Evolutionary conservation across 2,329 filamentous ascomycete species (phyloP).

Genomic region (Annulohypoxylon truncatum): DNA sequence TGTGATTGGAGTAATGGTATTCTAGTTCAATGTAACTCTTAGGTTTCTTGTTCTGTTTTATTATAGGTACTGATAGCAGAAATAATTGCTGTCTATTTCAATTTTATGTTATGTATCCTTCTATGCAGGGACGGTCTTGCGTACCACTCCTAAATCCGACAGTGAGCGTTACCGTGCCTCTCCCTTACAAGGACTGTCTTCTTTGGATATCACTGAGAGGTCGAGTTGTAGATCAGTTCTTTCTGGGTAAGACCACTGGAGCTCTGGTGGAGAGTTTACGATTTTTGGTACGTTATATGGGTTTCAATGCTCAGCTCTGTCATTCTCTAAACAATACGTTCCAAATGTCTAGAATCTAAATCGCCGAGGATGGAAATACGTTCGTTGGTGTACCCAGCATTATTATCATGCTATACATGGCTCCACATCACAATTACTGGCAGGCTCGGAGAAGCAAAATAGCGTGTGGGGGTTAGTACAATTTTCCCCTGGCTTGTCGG

Average conservation of each 20-base stretch:
- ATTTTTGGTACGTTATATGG: neutral
- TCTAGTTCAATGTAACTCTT: neutral
- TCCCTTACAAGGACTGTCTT: neutral
- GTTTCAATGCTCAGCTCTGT: neutral
- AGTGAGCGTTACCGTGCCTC: neutral
- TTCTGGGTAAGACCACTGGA: neutral
- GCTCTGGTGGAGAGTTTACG: conserved; percentile 9
- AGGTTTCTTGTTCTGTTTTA: neutral
- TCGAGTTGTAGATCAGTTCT: conserved; percentile 7
- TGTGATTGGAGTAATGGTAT: neutral
- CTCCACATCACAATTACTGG: neutral
- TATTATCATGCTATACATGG: conserved; percentile 1
- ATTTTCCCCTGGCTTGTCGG: neutral
- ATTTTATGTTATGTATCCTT: no score
- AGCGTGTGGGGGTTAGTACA: conserved; percentile 12
- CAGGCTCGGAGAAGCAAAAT: conserved; percentile 5
- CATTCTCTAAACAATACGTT: neutral
- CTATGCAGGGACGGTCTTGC: neutral
- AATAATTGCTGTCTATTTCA: neutral
- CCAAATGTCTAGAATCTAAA: conserved; percentile 5
- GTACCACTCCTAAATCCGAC: neutral
- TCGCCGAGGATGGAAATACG: conserved; percentile 1
- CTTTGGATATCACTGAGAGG: neutral
- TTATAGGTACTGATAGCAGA: neutral
- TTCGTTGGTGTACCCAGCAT: neutral